These are phyloP conservation scores for Periglandula ipomoeae DNA, from an alignment of 2,329 filamentous ascomycete genomes.

Conservation along the genomic window DNA sequence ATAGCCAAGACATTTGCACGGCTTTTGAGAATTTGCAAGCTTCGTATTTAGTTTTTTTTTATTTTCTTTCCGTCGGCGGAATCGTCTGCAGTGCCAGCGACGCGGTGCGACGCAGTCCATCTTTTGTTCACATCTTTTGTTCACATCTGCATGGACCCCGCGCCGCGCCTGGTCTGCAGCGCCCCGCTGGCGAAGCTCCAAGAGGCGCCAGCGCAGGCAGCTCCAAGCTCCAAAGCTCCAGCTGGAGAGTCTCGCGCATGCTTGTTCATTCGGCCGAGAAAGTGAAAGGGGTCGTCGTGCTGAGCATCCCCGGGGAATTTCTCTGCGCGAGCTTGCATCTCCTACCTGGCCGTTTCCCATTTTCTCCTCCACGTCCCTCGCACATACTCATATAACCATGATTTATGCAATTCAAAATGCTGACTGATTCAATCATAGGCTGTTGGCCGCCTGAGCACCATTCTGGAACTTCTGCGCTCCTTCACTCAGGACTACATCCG, in stretches of 20 bases:
- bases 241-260: no score
- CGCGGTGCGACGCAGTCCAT: constrained; percentile 8
- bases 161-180: constrained; percentile 6
- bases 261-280: neutral
- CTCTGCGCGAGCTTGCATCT: no score
- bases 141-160: constrained; percentile 13
- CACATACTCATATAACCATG: neutral
- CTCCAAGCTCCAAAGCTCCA: no score
- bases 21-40: neutral
- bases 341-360: neutral
- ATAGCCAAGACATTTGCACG: no score
- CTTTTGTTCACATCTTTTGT: constrained; percentile 11
- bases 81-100: neutral
- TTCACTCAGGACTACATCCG: constrained; percentile 79
- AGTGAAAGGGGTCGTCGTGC: no score
- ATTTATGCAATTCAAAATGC: neutral
- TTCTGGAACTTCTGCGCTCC: constrained; percentile 69
- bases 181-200: neutral
- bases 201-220: neutral
- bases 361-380: neutral
- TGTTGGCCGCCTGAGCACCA: constrained; percentile 57
- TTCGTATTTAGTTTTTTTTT: neutral
- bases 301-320: no score
- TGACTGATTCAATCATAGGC: constrained; percentile 37
- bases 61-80: neutral